Base-by-base conservation (phyloP, 1,139 yeast species). In the Taphrina betulina region DNA sequence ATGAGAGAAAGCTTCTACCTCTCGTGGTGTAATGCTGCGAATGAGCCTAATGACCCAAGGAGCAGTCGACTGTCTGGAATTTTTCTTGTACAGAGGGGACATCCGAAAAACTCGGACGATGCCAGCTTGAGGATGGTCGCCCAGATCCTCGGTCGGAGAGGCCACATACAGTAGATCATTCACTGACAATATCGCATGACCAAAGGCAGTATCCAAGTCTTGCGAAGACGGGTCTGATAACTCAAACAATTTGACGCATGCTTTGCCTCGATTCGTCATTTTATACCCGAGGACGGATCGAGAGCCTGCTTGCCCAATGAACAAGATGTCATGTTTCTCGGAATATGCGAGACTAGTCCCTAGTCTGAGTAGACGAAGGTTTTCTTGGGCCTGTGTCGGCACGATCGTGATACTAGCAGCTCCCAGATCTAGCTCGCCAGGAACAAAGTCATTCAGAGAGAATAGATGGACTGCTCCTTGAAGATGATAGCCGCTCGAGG, bases 21-120 rank as follows among this genome's bases (percentile, higher is more conserved):
- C 24, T 7, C 23, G n/a, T 3, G 54, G 23, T 12, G 24, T 34
- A 35, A 50, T 40, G 20, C 31, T 41, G 8, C 34, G 54, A 7
- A 40, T 46, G n/a, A 40, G 33, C 12, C 33, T 38, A 4, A 40
- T 14, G 2, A 42, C 40, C 54, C 54, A 50, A 12, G 54, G 54
- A 12, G 33, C 26, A 10, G 38, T 41, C 12, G 26, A 8, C 2
- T 33, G 36, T 7, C 34, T 4, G 10, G 40, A 41, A 36, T 42
- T 38, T n/a, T 42, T 50, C 24, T 33, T 29, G 31, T 37, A 40
- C 3, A 50, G 19, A 2, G 40, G 46, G 2, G 46, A 22, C 19
- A 50, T 24, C 8, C 40, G 54, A 16, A 16, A 50, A 3, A 50
- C 54, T 14, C 29, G 41, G 4, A 50, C 54, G 14, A 14, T 22